These are phyloP conservation scores for Chlamydomonas asymmetrica DNA, from an alignment of 139 green algal genomes.

Conservation along the genomic window DNA sequence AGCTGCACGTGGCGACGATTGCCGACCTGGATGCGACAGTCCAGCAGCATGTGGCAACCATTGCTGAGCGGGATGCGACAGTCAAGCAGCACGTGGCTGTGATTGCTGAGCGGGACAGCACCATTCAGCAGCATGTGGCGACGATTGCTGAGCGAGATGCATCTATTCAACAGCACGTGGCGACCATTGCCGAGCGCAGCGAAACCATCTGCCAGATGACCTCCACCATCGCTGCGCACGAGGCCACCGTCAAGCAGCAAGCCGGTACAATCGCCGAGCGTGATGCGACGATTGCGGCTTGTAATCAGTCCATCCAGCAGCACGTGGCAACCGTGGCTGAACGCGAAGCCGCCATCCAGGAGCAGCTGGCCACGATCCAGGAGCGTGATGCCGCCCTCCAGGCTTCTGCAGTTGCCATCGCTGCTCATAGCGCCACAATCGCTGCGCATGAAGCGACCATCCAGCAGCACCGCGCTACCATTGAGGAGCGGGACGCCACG, in stretches of 20 bases:
- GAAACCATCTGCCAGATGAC: no score
- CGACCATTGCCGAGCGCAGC: neutral
- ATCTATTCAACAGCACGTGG: neutral
- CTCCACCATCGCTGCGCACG: neutral
- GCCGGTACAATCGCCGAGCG: neutral
- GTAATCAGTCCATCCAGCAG: neutral
- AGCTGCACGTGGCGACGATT: neutral
- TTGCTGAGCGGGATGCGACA: neutral
- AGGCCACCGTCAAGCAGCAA: neutral
- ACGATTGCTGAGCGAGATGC: neutral
- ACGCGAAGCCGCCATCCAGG: neutral
- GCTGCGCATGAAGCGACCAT: no score
- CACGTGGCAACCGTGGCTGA: neutral
- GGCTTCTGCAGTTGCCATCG: no score
- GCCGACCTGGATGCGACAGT: neutral
- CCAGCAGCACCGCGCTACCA: neutral
- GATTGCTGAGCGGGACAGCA: neutral
- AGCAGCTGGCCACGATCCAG: neutral
- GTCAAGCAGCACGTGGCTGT: neutral
- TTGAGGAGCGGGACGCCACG: neutral
- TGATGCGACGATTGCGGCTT: neutral
- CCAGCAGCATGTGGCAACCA: neutral
- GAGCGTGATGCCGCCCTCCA: neutral
- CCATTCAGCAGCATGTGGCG: neutral
- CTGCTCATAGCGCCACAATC: no score